These are phyloP conservation scores for Claviceps sp. DNA, from an alignment of 2,329 filamentous ascomycete genomes.

Conservation along the genomic window DNA sequence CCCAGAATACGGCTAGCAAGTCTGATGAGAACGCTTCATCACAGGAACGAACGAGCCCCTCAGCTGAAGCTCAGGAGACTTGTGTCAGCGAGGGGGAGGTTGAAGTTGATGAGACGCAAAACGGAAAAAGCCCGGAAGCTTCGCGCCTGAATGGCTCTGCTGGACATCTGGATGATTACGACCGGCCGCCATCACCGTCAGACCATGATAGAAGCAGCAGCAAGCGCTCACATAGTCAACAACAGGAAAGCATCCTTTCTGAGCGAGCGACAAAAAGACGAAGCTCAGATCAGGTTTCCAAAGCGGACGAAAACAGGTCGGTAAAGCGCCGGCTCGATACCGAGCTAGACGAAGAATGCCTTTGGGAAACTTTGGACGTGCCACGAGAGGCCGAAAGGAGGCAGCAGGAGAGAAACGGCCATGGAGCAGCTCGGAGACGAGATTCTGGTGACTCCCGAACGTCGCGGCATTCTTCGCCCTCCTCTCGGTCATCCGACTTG, in stretches of 20 bases:
- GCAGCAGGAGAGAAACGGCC: neutral
- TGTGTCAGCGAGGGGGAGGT: too few relatives aligned
- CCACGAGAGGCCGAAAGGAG: constrained; percentile 6
- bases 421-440: constrained; percentile 4
- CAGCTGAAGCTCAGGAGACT: neutral
- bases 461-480: constrained; percentile 18
- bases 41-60: neutral
- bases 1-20: neutral
- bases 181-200: neutral
- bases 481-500: constrained; percentile 22
- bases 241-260: neutral
- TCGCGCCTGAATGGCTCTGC: neutral
- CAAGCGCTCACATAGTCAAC: neutral
- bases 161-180: neutral
- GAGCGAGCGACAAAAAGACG: neutral
- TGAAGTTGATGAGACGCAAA: neutral
- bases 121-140: neutral
- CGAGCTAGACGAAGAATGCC: constrained; percentile 13
- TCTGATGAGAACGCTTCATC: neutral
- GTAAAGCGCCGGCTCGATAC: constrained; percentile 16
- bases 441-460: constrained; percentile 12
- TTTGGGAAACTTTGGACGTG: constrained; percentile 5
- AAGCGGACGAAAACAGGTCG: neutral
- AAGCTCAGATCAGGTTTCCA: neutral
- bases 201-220: neutral